Base-by-base conservation (phyloP, 306 rosid genomes). In the Delonix regia region DNA sequence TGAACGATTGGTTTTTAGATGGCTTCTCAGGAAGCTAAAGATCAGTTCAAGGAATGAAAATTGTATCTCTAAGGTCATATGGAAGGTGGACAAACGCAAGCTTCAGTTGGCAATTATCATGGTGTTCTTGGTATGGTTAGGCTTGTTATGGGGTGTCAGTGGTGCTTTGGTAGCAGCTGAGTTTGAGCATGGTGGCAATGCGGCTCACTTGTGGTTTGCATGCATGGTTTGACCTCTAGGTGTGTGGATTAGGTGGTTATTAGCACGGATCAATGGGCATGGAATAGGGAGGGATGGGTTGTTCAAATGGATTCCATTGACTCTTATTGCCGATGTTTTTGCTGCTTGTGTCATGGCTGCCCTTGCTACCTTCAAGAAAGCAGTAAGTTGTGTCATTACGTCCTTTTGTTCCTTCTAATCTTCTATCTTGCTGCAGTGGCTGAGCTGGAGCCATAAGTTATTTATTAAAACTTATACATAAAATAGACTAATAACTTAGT, bases 171-270 rank as follows among this genome's bases (percentile, higher is more conserved):
- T 52, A 36, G 30, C 62, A 63, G 41, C 45, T 30, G 81, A 87
- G 82, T 90, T 90, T 64, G 78, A 78, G 57, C 82, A 64, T 14
- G 76, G 67, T 13, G 75, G 83, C 49, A 69, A 55, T 18, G 83
- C 53, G 30, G 90, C 85, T 73, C 78, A 76, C 21, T 64, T 89
- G 10, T 90, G 91, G 94, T 52, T 92, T 53, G 92, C 86, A 34
- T 93, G 96, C 86, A 41, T 93, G n/a, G 87, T 93, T 82, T 96
- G 96, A 39, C 96, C 97, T 14, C 14, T 77, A 9, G 97, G 96
- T 47, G 97, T 90, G 51, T 93, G 97, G 97, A 67, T 81, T 68
- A 80, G 90, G 82, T 93, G 97, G 96, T 79, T 87, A 86, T 86
- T 93, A 52, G 90, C 94, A 6, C 67, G 87, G 22, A 75, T 90